Percentiles rank a stretch among this genome's conserved stretches.
Conservation (phyloP, 306 rosid species). For the Begonia loranthoides region DNA sequence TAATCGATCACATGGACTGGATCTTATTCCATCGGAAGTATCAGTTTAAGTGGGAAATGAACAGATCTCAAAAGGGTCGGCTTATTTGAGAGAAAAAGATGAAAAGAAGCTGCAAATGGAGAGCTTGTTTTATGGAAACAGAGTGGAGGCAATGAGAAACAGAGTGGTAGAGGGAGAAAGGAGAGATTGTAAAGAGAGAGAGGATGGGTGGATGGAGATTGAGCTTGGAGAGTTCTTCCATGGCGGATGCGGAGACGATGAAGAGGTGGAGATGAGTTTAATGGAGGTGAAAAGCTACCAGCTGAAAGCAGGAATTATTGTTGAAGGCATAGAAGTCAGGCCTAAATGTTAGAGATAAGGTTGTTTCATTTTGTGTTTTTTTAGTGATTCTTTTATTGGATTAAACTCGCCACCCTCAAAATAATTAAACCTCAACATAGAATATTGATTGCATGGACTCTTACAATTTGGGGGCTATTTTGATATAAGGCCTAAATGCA, state of each 20-base stretch:
- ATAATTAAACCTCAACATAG: too few relatives aligned
- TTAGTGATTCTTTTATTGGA: background rate
- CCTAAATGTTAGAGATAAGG: slow-evolving; percentile 12
- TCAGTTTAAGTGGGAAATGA: slow-evolving; percentile 17
- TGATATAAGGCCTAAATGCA: too few relatives aligned
- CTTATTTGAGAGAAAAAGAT: slow-evolving; percentile 14
- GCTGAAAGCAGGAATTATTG: slow-evolving; percentile 41
- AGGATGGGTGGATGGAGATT: slow-evolving; percentile 61
- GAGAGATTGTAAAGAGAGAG: slow-evolving; percentile 15
- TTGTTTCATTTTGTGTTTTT: too few relatives aligned
- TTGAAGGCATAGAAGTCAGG: slow-evolving; percentile 48
- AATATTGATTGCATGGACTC: too few relatives aligned
- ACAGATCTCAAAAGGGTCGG: slow-evolving; percentile 12
- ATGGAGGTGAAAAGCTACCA: slow-evolving; percentile 34
- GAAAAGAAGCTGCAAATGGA: slow-evolving; percentile 19
- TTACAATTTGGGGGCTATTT: too few relatives aligned
- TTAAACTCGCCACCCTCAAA: too few relatives aligned
- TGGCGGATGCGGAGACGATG: slow-evolving; percentile 15
- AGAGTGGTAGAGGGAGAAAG: background rate
- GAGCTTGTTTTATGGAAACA: slow-evolving; percentile 18
- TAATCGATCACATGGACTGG: slow-evolving; percentile 38
- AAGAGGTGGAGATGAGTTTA: slow-evolving; percentile 30
- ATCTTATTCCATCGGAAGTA: slow-evolving; percentile 15
- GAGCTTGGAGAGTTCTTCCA: slow-evolving; percentile 42
- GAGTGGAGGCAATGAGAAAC: slow-evolving; percentile 13